phyloP scores from a whole-genome alignment of 371 early-diverging fungal species.

The Encephalitozoon intestinalis region DNA sequence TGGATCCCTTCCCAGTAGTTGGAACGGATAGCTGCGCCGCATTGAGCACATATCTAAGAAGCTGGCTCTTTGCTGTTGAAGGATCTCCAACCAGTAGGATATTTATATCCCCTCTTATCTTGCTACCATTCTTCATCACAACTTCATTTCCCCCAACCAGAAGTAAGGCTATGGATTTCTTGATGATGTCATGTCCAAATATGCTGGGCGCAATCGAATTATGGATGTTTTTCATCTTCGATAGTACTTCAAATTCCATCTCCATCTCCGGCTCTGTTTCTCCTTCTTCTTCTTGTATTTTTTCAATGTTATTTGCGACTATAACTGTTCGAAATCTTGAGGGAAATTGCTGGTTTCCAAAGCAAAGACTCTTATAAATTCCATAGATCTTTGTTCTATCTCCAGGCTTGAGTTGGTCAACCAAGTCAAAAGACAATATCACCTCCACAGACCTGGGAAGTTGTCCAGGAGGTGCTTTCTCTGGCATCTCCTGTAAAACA shows the following conservation, averaged over 20 bases:
- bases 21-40: conserved; percentile 80
- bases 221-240: conserved; percentile 67
- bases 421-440: conserved; percentile 88
- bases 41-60: conserved; percentile 73
- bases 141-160: conserved; percentile 86
- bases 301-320: conserved; percentile 75
- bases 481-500: conserved; percentile 97
- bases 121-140: conserved; percentile 79
- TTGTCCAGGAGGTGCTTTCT: conserved; percentile 89
- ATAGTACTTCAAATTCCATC: conserved; percentile 71
- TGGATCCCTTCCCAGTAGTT: conserved; percentile 86
- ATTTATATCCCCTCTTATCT: conserved; percentile 90
- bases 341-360: conserved; percentile 47
- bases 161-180: conserved; percentile 81
- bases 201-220: conserved; percentile 89
- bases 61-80: conserved; percentile 86
- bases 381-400: conserved; percentile 91
- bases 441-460: conserved; percentile 88
- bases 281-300: conserved; percentile 58
- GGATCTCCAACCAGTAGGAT: conserved; percentile 90
- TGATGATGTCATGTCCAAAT: conserved; percentile 86
- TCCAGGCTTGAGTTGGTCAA: conserved; percentile 90
- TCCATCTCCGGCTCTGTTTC: conserved; percentile 40
- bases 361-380: conserved; percentile 77
- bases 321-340: conserved; percentile 69